These are phyloP conservation scores for Ganoderma lingzhi DNA, from an alignment of 1,284 basidiomycete species.

Conservation along the genomic window DNA sequence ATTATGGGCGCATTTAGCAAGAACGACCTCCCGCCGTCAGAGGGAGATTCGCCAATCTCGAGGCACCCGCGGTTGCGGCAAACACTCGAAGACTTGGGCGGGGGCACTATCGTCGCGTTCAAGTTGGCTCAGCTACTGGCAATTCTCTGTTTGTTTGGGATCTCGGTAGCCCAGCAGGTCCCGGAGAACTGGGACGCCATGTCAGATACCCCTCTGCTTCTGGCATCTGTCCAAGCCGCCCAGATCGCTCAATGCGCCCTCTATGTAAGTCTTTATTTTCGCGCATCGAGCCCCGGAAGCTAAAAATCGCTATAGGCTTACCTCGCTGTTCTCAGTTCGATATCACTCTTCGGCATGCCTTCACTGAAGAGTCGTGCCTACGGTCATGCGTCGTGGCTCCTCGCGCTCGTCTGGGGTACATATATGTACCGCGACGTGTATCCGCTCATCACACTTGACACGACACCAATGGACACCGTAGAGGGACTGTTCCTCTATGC, in stretches of 20 bases:
- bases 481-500: conserved; percentile 46
- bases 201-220: not conserved
- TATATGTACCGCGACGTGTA: conserved; percentile 61
- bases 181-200: not conserved
- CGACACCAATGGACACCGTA: conserved; percentile 47
- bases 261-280: conserved; percentile 18
- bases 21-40: not conserved
- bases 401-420: conserved; percentile 42
- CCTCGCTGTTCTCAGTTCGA: conserved; percentile 10
- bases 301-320: conserved; percentile 15
- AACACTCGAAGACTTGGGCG: conserved; percentile 15
- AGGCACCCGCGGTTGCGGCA: conserved; percentile 12
- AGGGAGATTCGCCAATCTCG: conserved; percentile 16
- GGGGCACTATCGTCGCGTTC: conserved; percentile 37
- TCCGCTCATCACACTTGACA: conserved; percentile 53
- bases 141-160: conserved; percentile 13
- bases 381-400: conserved; percentile 21
- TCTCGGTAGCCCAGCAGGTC: conserved; percentile 15
- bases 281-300: not conserved
- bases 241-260: conserved; percentile 8
- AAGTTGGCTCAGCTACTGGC: conserved; percentile 34
- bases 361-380: conserved; percentile 15
- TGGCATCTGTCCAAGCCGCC: not conserved
- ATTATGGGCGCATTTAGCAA: conserved; percentile 2
- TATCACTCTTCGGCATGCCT: conserved; percentile 10